Evolutionary conservation across 768 basidiomycete species (phyloP), one percentile per base, ranked within the genome.

Genomic region (Leucosporidium creatinivorum): DNA sequence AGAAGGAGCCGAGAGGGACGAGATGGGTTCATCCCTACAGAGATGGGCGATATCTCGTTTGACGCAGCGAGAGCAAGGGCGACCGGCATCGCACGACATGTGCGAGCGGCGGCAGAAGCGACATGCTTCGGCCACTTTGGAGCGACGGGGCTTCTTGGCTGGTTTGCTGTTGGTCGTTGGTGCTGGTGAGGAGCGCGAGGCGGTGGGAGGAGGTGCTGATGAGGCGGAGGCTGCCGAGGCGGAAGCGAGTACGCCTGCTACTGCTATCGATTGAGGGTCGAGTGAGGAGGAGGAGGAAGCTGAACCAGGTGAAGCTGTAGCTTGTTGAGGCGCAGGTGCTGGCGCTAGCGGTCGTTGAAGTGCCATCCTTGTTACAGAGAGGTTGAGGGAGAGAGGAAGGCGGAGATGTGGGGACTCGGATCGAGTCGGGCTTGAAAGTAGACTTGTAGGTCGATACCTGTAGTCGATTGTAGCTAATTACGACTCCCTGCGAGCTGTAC

Each of bases 21-120:
- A 44, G 39, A 44, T 44, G 39, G 84, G 84, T 76, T 93, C 91
- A 77, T 94, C 93, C 73, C 91, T 89, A 75, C 93, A 96, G 19
- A 94, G 81, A 80, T 96, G 91, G 0, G 91, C 90, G 68, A 97
- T 97, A 78, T 97, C 93, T 49, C 94, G 86, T 78, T 97, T 97
- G 75, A 97, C 91, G 75, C 93, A 93, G 74, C 58, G 36, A 30
- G 61, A 30, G 33, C 51, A 67, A 47, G 67, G 64, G 51, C 62
- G 63, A 47, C 73, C 58, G 10, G 62, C 62, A 23, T 71, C 49
- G 60, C 69, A 54, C 51, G 60, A 69, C 72, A 62, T 69, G 60
- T 58, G 62, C 21, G 48, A 61, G 4, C 68, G 66, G 8, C 72
- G 69, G 55, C 74, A 73, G 70, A 75, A 73, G 15, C 66, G 65